Base-by-base conservation (phyloP, 2,329 filamentous ascomycete genomes). In the Aureobasidium subglaciale region DNA sequence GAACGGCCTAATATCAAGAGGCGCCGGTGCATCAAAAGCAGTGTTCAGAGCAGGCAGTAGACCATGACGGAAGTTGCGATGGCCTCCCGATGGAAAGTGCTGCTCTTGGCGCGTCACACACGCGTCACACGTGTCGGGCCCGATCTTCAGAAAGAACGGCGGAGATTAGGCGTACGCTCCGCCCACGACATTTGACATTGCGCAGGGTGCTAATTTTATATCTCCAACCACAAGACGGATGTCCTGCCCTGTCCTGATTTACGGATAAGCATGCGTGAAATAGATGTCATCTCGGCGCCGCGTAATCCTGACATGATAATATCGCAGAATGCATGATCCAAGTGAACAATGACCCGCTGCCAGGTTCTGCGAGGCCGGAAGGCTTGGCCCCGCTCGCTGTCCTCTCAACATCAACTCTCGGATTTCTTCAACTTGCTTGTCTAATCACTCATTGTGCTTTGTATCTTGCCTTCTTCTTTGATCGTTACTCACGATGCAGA, bases 401-500 rank as follows among this genome's bases (percentile, higher is more conserved):
- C 30, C 37, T 43, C 50, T 43, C 50, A 43, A 54, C 50, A 42
- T 24, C 50, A 24, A 42, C n/a, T 16, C 35, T 30, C 34, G 34
- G 40, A 25, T 25, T 48, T n/a, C 20, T 38, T 30, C 42, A 6
- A 41, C 50, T 29, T 43, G 38, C 16, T 35, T 16, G 38, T 41
- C 25, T 20, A 20, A 2, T 43, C 38, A 42, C 32, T 38, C 32
- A n/a, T 38, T 29, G 9, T 41, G 18, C 43, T 18, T 32, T 20
- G 34, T 40, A 25, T 16, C 11, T 10, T n/a, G 9, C 7, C 24
- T 20, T 22, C 22, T 22, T 15, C 15, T 38, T 10, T 9, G 10
- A 6, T 45, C 27, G 13, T 25, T 27, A 15, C 5, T 30, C 37
- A 29, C 29, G 42, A 87, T 87, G 84, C 83, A 87, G 69, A 81